Evolutionary conservation across 1,284 basidiomycete genomes (phyloP).

Genomic region (Moniliophthora roreri): DNA sequence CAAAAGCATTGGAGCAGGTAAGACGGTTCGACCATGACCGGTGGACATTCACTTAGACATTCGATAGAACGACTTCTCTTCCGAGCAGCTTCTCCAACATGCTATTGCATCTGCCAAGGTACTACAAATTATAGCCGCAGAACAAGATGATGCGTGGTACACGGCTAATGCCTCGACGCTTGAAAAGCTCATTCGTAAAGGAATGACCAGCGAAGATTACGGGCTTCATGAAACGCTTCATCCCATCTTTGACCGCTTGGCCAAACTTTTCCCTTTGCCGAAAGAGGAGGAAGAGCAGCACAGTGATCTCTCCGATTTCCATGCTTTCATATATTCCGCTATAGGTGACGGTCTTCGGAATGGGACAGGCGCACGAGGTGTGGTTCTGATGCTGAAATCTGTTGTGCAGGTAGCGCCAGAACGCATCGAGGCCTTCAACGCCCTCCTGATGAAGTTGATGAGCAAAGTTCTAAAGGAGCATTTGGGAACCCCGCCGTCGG

Average conservation of each 20-base stretch:
- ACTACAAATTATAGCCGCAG: conserved; percentile 82
- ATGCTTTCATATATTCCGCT: conserved; percentile 72
- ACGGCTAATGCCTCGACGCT: conserved; percentile 74
- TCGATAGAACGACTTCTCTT: conserved; percentile 68
- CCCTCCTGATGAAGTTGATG: conserved; percentile 81
- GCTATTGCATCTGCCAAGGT: conserved; percentile 89
- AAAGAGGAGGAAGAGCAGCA: conserved; percentile 77
- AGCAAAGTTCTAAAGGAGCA: conserved; percentile 91
- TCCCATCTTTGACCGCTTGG: conserved; percentile 85
- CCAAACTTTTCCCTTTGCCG: conserved; percentile 80
- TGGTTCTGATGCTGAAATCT: conserved; percentile 86
- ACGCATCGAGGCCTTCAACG: conserved; percentile 82
- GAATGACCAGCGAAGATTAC: conserved; percentile 77
- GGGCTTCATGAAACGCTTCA: conserved; percentile 78
- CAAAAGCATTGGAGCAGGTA: conserved; percentile 80
- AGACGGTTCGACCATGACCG: conserved; percentile 24
- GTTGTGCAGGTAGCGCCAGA: conserved; percentile 86
- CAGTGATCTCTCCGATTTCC: conserved; percentile 74
- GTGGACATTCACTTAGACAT: conserved; percentile 12
- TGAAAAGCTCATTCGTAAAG: conserved; percentile 89
- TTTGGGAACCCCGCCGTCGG: conserved; percentile 49
- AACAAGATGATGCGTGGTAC: conserved; percentile 88
- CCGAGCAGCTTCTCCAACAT: conserved; percentile 63
- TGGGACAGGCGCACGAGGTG: conserved; percentile 73
- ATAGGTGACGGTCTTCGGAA: conserved; percentile 85